Evolutionary conservation across 768 basidiomycete species (phyloP), one percentile per base, ranked within the genome.

Genomic region (Lanmaoa pseudosensibilis): DNA sequence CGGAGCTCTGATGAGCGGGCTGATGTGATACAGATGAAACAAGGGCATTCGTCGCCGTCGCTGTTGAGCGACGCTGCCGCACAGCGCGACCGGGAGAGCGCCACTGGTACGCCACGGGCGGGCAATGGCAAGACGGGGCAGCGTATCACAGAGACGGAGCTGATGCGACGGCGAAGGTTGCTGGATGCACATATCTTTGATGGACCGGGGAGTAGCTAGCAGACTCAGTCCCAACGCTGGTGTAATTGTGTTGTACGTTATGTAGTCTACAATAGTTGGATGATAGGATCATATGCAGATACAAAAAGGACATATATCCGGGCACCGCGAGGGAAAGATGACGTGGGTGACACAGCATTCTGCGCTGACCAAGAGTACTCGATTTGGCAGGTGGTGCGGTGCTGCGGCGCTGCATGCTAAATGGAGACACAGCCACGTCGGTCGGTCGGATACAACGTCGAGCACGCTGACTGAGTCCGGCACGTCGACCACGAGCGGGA

Each of bases 121-220:
- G 62, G 61, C 1, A 72, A 60, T 70, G 83, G 62, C 62, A 79
- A 72, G 73, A 76, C 80, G 15, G 86, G 88, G 18, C 84, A 86
- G 59, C 85, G 83, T 40, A 91, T 90, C 54, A 80, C 82, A n/a
- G 90, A 92, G 71, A 80, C 77, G 19, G 90, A 91, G 71, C 70
- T 93, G 69, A 87, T 94, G 79, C 75, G 86, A 64, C 79, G 93
- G 63, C 81, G 89, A 50, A 82, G 92, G 64, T 69, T 94, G 68
- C 75, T 94, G 51, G 88, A 90, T 61, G 80, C 86, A 50, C 87
- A 89, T 66, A 84, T 88, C 48, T 85, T 75, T 79, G 71, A 70
- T 18, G 61, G 61, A 41, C 59, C 50, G n/a, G 55, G 57, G 1
- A 50, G 38, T 32, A 51, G 56, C 21, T 50, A 57, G 55, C 6